Percentiles rank a stretch among this genome's conserved stretches.
Evolutionary conservation across 106 monocot species (phyloP).

Genomic region (Platanthera guangdongensis): DNA sequence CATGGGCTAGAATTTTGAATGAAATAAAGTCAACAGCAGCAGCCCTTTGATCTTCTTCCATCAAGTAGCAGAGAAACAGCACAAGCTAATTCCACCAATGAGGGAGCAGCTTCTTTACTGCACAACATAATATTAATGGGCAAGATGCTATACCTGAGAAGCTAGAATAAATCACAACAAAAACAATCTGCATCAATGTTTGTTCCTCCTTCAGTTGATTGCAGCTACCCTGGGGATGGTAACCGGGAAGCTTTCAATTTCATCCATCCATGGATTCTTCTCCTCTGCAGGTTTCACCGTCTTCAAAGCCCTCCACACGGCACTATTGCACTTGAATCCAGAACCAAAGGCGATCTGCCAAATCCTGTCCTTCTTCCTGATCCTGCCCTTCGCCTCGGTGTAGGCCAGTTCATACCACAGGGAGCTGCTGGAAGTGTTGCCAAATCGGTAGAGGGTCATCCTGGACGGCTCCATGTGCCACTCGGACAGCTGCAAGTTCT

Average conservation of each 20-base stretch:
- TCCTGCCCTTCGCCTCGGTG: constrained; percentile 13
- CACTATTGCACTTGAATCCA: constrained; percentile 17
- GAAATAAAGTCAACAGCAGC: too few species aligned
- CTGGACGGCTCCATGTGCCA: constrained; percentile 20
- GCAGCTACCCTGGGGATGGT: constrained; percentile 11
- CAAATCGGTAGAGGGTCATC: constrained; percentile 19
- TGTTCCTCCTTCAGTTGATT: constrained; percentile 1
- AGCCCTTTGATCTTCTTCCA: too few species aligned
- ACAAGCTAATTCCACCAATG: background rate
- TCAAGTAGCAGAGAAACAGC: background rate
- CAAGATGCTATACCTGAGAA: background rate
- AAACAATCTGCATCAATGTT: background rate
- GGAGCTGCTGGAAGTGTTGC: constrained; percentile 20
- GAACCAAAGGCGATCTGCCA: constrained; percentile 21
- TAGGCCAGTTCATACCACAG: constrained; percentile 19
- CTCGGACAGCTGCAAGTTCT: constrained; percentile 17
- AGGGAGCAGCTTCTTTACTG: background rate
- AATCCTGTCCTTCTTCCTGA: constrained; percentile 10
- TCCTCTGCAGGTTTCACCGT: constrained; percentile 8
- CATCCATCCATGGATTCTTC: constrained; percentile 18
- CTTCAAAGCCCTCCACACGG: constrained; percentile 16
- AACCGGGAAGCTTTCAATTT: constrained; percentile 13
- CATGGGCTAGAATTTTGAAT: too few species aligned
- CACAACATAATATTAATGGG: background rate
- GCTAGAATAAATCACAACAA: background rate